Percentiles rank a stretch among this genome's conserved stretches.
These are phyloP conservation scores for Polytolypa hystricis DNA, from an alignment of 2,329 filamentous ascomycete species.

Conservation along the genomic window DNA sequence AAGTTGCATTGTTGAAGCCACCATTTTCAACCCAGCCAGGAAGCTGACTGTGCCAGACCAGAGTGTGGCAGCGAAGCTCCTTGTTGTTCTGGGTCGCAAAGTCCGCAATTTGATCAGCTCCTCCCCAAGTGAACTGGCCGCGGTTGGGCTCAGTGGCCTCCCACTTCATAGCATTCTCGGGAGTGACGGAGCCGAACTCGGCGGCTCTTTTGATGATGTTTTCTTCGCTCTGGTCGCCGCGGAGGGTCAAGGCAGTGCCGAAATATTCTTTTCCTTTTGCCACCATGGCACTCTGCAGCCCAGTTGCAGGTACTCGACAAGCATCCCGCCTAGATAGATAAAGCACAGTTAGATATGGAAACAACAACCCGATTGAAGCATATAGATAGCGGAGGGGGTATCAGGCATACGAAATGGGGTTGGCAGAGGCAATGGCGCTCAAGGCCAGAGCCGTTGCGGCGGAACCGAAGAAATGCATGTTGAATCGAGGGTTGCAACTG, in stretches of 20 bases:
- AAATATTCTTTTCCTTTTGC: not conserved
- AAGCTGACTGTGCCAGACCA: no score
- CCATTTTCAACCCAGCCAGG: no score
- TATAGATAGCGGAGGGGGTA: not conserved
- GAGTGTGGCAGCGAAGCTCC: no score
- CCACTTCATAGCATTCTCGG: slow-evolving; percentile 64
- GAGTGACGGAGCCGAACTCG: slow-evolving; percentile 54
- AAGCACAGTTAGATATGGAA: not conserved
- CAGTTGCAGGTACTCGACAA: not conserved
- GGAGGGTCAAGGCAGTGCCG: slow-evolving; percentile 1
- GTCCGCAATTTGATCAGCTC: slow-evolving; percentile 51
- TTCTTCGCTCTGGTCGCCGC: not conserved
- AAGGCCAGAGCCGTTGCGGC: not conserved
- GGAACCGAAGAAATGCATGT: not conserved
- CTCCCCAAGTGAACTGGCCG: slow-evolving; percentile 44
- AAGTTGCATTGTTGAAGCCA: no score
- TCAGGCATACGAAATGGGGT: not conserved
- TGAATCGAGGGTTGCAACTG: not conserved
- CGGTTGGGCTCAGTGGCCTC: slow-evolving; percentile 39
- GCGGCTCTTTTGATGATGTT: not conserved
- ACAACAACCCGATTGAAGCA: not conserved
- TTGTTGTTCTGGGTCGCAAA: no score
- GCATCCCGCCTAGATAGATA: not conserved
- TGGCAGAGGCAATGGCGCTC: not conserved
- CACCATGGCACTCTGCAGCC: not conserved